These are phyloP conservation scores for Farysia itapuensis DNA, from an alignment of 1,284 basidiomycete genomes.

Conservation along the genomic window DNA sequence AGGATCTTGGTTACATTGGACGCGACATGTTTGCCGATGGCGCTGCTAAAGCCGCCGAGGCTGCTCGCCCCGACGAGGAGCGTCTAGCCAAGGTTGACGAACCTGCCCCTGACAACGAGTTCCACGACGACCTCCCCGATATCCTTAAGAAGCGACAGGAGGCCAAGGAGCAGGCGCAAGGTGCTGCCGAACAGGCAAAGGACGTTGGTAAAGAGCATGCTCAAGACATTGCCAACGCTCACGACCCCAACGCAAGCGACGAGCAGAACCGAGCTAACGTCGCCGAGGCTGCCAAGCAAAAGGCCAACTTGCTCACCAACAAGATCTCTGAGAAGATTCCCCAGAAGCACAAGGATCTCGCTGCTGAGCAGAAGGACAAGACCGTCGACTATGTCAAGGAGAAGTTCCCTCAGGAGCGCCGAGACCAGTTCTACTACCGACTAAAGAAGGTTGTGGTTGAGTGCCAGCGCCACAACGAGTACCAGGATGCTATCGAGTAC, in stretches of 20 bases:
- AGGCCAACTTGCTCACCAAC: slow-evolving; percentile 52
- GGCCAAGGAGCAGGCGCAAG: slow-evolving; percentile 32
- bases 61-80: slow-evolving; percentile 71
- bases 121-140: slow-evolving; percentile 63
- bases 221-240: slow-evolving; percentile 40
- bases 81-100: slow-evolving; percentile 71
- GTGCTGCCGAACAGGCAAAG: slow-evolving; percentile 43
- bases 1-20: slow-evolving; percentile 52
- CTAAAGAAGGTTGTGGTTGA: slow-evolving; percentile 86
- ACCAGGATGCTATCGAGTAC: slow-evolving; percentile 68
- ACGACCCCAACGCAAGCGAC: slow-evolving; percentile 50
- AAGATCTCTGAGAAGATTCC: slow-evolving; percentile 58
- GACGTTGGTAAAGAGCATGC: slow-evolving; percentile 29
- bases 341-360: slow-evolving; percentile 54
- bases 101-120: slow-evolving; percentile 62
- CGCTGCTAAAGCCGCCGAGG: slow-evolving; percentile 73
- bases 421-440: slow-evolving; percentile 78
- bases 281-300: slow-evolving; percentile 64
- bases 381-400: slow-evolving; percentile 69
- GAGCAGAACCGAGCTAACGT: slow-evolving; percentile 59
- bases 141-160: slow-evolving; percentile 59
- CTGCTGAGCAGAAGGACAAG: slow-evolving; percentile 50
- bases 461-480: slow-evolving; percentile 88
- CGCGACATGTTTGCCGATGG: slow-evolving; percentile 81
- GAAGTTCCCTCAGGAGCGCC: slow-evolving; percentile 81